These are phyloP conservation scores for Hydrangea macrophylla DNA, from an alignment of 148 eudicot genomes.

Conservation along the genomic window DNA sequence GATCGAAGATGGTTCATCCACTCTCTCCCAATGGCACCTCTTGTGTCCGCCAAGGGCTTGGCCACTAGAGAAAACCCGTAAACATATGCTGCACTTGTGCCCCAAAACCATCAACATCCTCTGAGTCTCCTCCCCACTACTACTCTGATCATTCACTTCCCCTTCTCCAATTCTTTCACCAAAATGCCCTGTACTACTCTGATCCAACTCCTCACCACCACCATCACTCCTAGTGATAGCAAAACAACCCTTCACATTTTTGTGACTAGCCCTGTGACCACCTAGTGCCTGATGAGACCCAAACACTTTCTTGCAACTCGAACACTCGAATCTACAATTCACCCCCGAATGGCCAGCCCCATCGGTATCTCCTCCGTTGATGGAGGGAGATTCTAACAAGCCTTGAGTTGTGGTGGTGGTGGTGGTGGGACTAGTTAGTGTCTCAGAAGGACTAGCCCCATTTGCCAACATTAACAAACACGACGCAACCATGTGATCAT, in stretches of 20 bases:
- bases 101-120: conserved; percentile 21
- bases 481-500: conserved; percentile 61
- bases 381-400: no score
- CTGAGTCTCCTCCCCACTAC: no score
- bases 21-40: conserved; percentile 77
- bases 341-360: background rate
- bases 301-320: conserved; percentile 82
- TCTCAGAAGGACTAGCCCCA: conserved; percentile 16
- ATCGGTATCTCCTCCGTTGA: no score
- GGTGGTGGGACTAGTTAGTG: conserved; percentile 3
- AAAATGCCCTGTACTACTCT: background rate
- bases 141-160: no score
- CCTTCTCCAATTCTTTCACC: background rate
- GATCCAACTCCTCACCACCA: conserved; percentile 9
- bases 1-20: conserved; percentile 18
- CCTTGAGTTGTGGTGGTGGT: background rate
- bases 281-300: conserved; percentile 86
- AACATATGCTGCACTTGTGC: conserved; percentile 58
- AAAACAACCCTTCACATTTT: conserved; percentile 85
- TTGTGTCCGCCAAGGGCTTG: conserved; percentile 85
- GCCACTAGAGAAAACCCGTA: conserved; percentile 66
- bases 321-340: conserved; percentile 47
- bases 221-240: conserved; percentile 35
- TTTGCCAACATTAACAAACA: conserved; percentile 62
- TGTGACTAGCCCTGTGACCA: conserved; percentile 88